Conservation (phyloP, 805 yeast genomes). For the Kodamaea jinghongensis region DNA sequence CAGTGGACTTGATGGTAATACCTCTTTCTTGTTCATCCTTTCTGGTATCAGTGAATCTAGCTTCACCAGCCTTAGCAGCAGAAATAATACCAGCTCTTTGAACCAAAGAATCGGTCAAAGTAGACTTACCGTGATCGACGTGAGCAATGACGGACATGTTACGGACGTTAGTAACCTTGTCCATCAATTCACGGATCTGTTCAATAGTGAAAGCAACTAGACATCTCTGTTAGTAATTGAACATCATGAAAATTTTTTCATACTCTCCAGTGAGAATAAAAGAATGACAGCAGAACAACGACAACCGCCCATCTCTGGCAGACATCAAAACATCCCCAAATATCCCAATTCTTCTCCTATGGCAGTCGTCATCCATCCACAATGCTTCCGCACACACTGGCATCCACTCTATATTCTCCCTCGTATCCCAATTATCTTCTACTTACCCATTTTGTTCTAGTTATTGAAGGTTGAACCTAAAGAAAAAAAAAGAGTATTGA, state of each 20-base stretch:
- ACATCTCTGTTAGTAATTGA: constrained; percentile 25
- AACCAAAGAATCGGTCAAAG: constrained; percentile 98
- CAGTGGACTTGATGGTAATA: constrained; percentile 98
- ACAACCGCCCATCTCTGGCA: too few relatives aligned
- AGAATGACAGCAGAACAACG: constrained; percentile 1
- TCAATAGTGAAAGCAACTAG: constrained; percentile 52
- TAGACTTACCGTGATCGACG: constrained; percentile 99
- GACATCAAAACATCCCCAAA: too few relatives aligned
- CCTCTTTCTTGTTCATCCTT: constrained; percentile 99
- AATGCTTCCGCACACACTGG: too few relatives aligned
- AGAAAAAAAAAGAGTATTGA: constrained; percentile 13
- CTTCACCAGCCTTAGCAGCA: constrained; percentile 99
- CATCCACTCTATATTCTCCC: too few relatives aligned
- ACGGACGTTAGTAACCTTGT: constrained; percentile 99
- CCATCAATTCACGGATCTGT: constrained; percentile 99
- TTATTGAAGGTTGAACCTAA: constrained; percentile 8
- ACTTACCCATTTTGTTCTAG: constrained; percentile 10
- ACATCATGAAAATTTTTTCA: background rate
- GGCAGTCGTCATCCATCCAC: too few relatives aligned
- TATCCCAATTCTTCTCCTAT: too few relatives aligned
- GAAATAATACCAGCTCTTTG: constrained; percentile 99
- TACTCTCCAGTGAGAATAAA: constrained; percentile 1
- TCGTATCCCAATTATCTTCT: background rate
- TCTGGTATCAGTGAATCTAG: constrained; percentile 99
- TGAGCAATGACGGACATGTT: constrained; percentile 99